Percentiles rank a stretch among this genome's conserved stretches.
phyloP scores from a whole-genome alignment of 495 filamentous ascomycete species.

The Aspergillus sclerotiicarbonarius region DNA sequence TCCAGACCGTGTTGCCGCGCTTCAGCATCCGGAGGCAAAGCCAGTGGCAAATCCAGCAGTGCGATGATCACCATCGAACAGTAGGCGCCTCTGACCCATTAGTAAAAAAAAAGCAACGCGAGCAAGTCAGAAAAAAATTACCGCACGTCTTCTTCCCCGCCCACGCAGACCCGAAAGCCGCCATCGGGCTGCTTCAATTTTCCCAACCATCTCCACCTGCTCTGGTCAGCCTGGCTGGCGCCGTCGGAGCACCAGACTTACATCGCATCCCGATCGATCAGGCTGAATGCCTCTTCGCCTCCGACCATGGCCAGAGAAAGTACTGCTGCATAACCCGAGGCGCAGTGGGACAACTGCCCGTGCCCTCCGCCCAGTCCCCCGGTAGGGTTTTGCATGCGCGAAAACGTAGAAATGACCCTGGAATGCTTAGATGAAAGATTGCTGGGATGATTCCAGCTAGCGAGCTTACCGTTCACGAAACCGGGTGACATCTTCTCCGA shows the following conservation, averaged over 20 bases:
- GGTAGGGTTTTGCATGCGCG: slow-evolving; percentile 72
- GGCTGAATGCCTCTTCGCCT: slow-evolving; percentile 63
- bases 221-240: slow-evolving; percentile 21
- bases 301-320: slow-evolving; percentile 75
- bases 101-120: slow-evolving; percentile 12
- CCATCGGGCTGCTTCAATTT: slow-evolving; percentile 79
- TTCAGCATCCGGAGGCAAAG: slow-evolving; percentile 62
- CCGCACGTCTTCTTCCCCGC: slow-evolving; percentile 91
- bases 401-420: slow-evolving; percentile 67
- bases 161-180: slow-evolving; percentile 74
- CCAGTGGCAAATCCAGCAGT: slow-evolving; percentile 77
- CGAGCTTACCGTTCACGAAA: slow-evolving; percentile 61
- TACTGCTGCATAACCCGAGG: slow-evolving; percentile 81
- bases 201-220: slow-evolving; percentile 80
- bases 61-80: slow-evolving; percentile 81
- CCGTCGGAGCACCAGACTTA: slow-evolving; percentile 30
- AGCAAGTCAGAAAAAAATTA: slow-evolving; percentile 33
- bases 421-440: slow-evolving; percentile 9
- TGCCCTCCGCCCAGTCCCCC: slow-evolving; percentile 96
- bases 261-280: slow-evolving; percentile 80
- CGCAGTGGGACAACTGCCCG: slow-evolving; percentile 82
- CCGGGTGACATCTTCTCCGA: slow-evolving; percentile 71
- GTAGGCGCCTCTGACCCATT: slow-evolving; percentile 70
- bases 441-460: background rate
- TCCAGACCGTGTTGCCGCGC: slow-evolving; percentile 45